phyloP scores from a whole-genome alignment of 257 asterid genomes.

The Plantago major region DNA sequence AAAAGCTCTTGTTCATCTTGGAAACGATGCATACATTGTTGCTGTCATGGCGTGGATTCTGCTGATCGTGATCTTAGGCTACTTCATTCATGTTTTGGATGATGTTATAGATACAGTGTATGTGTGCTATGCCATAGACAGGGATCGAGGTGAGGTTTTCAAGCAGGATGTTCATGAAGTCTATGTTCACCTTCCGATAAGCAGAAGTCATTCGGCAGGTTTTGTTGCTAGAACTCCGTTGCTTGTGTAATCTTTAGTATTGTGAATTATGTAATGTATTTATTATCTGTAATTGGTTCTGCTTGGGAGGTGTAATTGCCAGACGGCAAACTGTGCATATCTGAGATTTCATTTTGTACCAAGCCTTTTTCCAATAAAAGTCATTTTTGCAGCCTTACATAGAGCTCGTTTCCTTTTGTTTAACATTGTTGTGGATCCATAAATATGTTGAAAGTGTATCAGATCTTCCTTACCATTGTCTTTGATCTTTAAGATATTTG shows the following conservation, averaged over 20 bases:
- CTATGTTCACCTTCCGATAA: constrained; percentile 85
- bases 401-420: background rate
- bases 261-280: constrained; percentile 27
- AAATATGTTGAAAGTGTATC: too few species aligned
- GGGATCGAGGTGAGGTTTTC: constrained; percentile 82
- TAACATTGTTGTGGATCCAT: too few species aligned
- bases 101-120: constrained; percentile 76
- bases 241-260: constrained; percentile 33
- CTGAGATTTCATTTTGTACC: background rate
- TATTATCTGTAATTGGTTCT: constrained; percentile 33
- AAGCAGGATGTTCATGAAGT: constrained; percentile 90
- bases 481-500: too few species aligned
- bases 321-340: constrained; percentile 16
- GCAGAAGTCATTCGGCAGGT: constrained; percentile 73
- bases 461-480: too few species aligned
- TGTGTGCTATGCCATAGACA: constrained; percentile 85
- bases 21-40: constrained; percentile 64
- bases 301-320: constrained; percentile 27
- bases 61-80: constrained; percentile 61
- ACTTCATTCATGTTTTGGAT: constrained; percentile 74
- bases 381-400: background rate
- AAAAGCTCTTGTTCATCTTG: constrained; percentile 52
- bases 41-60: constrained; percentile 73
- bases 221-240: constrained; percentile 48
- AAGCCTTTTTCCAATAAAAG: background rate